Evolutionary conservation across 1,284 basidiomycete species (phyloP), one percentile per base, ranked within the genome.

Genomic region (Pseudomicrostroma phylloplanum): DNA sequence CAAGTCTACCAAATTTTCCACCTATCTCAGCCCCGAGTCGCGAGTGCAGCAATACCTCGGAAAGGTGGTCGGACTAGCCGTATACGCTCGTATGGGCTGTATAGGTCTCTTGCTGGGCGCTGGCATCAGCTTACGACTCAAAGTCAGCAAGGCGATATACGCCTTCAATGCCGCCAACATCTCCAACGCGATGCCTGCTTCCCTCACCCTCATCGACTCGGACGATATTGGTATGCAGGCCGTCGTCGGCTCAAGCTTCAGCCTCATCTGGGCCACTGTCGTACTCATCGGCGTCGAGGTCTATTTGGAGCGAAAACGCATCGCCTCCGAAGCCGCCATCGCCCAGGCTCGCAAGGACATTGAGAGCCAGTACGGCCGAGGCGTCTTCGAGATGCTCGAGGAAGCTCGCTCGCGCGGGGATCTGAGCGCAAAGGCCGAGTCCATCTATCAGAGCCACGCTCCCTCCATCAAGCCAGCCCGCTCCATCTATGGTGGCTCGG

Each of bases 81-180:
- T 54, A 6, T 54, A 26, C 21, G 13, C 25, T 15, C 51, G 51
- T 4, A 15, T 25, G 21, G 51, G 51, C 4, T 15, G 13, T 15
- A 19, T 25, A 6, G 13, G 19, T 25, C 51, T 54, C 25, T 25
- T 54, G 21, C 51, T 54, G 13, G 51, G 17, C 13, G 26, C 51
- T 17, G 51, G 21, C 8, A 25, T 54, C 17, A 54, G 51, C 21
- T 8, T 54, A 19, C 51, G 51, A 19, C 6, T 54, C 8, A 25
- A 23, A 54, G 51, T 54, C 51, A 54, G 51, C 51, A 54, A 54
- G 26, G 51, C 51, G 7, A 19, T 26, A 15, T 54, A 54, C 13
- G 51, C 51, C n/a, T 54, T 54, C 51, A 54, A 54, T 54, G 15
- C 51, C 6, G n/a, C 17, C 21, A 54, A 54, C 23, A 15, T 13